Conservation (phyloP, 495 filamentous ascomycete species). For the Trichoderma asperelloides region DNA sequence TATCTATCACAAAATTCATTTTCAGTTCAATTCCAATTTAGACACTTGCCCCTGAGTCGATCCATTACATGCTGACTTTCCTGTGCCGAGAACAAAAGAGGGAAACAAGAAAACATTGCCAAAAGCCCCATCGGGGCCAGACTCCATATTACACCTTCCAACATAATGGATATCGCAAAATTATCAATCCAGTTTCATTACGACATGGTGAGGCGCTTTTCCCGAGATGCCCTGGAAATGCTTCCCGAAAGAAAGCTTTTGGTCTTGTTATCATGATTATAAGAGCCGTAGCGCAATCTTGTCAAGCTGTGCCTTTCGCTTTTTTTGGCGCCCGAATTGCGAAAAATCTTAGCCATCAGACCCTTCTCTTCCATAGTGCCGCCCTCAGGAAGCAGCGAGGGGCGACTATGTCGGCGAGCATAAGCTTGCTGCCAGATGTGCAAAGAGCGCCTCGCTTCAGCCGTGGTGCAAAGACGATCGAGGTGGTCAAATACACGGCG, state of each 20-base stretch:
- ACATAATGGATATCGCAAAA: neutral
- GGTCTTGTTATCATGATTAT: conserved; percentile 13
- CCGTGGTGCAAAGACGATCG: conserved; percentile 37
- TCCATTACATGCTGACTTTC: neutral
- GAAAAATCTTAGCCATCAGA: neutral
- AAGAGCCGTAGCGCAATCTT: conserved; percentile 15
- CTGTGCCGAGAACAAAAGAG: neutral
- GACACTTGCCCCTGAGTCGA: neutral
- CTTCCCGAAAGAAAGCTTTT: conserved; percentile 9
- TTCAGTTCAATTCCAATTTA: neutral
- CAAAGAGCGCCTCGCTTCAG: conserved; percentile 40
- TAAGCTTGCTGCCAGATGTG: conserved; percentile 37
- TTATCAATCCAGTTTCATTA: neutral
- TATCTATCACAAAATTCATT: neutral
- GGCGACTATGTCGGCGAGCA: conserved; percentile 21
- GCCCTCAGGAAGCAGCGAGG: conserved; percentile 23
- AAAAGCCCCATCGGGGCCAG: neutral
- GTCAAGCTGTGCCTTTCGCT: conserved; percentile 18
- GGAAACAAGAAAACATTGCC: neutral
- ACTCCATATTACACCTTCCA: neutral
- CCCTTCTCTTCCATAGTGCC: conserved; percentile 20
- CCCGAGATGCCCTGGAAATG: conserved; percentile 9
- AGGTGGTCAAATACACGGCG: conserved; percentile 42
- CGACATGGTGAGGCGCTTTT: neutral
- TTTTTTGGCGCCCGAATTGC: conserved; percentile 14